Evolutionary conservation across 1,284 basidiomycete genomes (phyloP), one percentile per base, ranked within the genome.

Genomic region (Cutaneotrichosporon spelunceum): DNA sequence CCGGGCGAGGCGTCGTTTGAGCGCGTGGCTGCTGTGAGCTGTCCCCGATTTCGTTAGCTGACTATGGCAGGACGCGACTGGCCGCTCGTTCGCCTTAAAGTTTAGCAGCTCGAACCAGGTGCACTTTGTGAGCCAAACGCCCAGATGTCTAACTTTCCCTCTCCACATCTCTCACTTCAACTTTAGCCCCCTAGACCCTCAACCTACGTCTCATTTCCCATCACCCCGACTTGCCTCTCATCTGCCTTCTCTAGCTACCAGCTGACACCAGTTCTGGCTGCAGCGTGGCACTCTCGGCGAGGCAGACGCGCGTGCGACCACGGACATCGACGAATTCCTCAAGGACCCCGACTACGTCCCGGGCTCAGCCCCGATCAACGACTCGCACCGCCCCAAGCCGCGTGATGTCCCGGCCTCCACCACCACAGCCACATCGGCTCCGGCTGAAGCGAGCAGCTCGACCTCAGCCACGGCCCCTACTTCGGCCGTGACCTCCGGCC

Each of bases 61-160:
- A 66, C 60, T 9, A 33, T 33, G 48, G 34, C 53, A 76, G 68
- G 78, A 79, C 57, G 64, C 69, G 4, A 70, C 71, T 2, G 77
- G 75, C 13, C 69, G 76, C 26, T 76, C 76, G 4, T 73, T 76
- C 56, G 70, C 78, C 19, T 71, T 79, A 62, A 76, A 76, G 63
- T 79, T 79, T 63, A 70, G 68, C 24, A 73, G 70, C 62, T 76
- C 74, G 13, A 72, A 75, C 63, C 71, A 75, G 61, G 72, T 72
- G 44, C 72, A 78, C 68, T 79, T 79, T 57, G 78, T 79, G 59
- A 60, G 76, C n/a, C n/a, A n/a, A n/a, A n/a, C n/a, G n/a, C n/a
- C n/a, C n/a, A n/a, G n/a, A n/a, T n/a, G n/a, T n/a, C n/a, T n/a
- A n/a, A n/a, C n/a, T n/a, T n/a, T n/a, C n/a, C n/a, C n/a, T n/a